Percentiles rank a stretch among this genome's conserved stretches.
Conservation (phyloP, 2,329 filamentous ascomycete genomes). For the Penicillium sp. region DNA sequence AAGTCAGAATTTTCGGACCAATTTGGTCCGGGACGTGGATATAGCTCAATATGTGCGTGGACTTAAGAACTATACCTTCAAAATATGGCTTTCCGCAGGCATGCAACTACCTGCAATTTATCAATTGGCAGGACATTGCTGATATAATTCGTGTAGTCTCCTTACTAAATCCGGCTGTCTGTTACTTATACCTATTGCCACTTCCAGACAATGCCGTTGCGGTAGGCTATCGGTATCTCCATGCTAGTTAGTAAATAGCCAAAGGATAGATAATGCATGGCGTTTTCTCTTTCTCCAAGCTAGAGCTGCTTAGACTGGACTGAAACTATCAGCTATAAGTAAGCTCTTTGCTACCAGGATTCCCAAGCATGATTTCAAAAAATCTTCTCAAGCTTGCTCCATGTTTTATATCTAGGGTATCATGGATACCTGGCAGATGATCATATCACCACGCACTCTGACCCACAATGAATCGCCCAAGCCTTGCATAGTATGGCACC, state of each 20-base stretch:
- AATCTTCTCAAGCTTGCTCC: not conserved
- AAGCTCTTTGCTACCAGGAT: not conserved
- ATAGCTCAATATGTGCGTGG: not conserved
- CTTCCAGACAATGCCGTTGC: not conserved
- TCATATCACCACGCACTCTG: conserved; percentile 5
- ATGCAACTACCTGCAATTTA: not conserved
- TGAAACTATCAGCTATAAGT: not conserved
- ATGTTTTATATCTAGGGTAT: not conserved
- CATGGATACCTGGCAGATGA: not conserved
- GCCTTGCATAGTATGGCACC: not conserved
- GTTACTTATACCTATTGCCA: not conserved
- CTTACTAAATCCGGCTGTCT: not conserved
- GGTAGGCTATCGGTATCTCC: not conserved
- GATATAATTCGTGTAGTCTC: not conserved
- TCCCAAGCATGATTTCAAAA: not conserved
- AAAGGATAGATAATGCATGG: not conserved
- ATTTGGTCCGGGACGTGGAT: not conserved
- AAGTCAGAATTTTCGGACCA: conserved; percentile 3
- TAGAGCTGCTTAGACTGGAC: not conserved
- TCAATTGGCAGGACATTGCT: not conserved
- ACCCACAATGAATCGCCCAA: not conserved
- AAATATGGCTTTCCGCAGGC: not conserved
- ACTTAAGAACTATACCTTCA: not conserved
- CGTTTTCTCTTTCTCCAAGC: not conserved
- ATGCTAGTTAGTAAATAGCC: not conserved